Evolutionary conservation across 768 basidiomycete genomes (phyloP), one percentile per base, ranked within the genome.

Genomic region (Mycena rebaudengoi): DNA sequence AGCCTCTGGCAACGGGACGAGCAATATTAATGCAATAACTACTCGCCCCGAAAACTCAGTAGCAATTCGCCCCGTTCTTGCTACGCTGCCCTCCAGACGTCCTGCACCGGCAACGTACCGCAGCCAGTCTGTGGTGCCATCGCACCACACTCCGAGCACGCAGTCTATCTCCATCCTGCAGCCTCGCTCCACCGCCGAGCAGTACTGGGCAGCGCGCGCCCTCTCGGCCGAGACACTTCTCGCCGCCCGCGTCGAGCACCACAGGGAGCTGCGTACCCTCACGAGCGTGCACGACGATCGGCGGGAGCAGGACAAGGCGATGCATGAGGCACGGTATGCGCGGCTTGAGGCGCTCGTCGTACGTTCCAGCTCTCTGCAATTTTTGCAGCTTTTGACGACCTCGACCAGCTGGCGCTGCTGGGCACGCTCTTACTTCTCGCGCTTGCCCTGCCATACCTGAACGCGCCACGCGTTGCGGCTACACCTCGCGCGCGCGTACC

Each of bases 171-270:
- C n/a, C n/a, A n/a, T n/a, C n/a, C 12, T 28, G n/a, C 53, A 56
- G 30, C 66, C 66, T 16, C 51, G 59, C 33, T 49, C 61, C 1
- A 40, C 44, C 23, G 70, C 71, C 2, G 88, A 88, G 66, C 86
- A 85, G 62, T 90, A 90, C 69, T 92, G 91, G 91, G 87, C 87
- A 26, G 77, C 84, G 16, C 85, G 91, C 4, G 89, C 91, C 4
- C 67, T 90, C 23, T 81, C 84, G 4, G 90, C 90, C 1, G 91
- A 92, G 71, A 83, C 87, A 3, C 73, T 89, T 37, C 78, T 92
- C 3, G 74, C 80, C 0, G 84, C 83, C 25, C 80, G 80, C 37
- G 77, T 78, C 30, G 74, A 70, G 20, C 87, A 90, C 70, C 80
- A 83, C 41, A 71, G 73, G 12, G 88, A 90, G 48, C 68, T 90